phyloP scores from a whole-genome alignment of 768 basidiomycete species.

The Boletus patriciae region DNA sequence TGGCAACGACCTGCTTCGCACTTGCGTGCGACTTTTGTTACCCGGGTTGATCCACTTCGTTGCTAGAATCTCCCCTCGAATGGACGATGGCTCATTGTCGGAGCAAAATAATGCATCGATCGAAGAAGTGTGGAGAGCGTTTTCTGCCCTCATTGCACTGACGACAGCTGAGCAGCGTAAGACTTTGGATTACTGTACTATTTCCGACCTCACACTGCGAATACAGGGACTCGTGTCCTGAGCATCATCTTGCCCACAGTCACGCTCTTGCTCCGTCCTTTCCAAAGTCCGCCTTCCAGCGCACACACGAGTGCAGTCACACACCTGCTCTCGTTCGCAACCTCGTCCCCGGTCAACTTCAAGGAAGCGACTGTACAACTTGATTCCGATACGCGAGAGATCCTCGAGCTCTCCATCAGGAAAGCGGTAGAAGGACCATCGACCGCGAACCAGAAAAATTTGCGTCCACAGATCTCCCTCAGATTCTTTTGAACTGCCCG shows the following conservation, averaged over 20 bases:
- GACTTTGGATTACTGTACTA: slow-evolving; percentile 26
- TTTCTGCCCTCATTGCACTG: slow-evolving; percentile 60
- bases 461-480: slow-evolving; percentile 78
- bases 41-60: slow-evolving; percentile 83
- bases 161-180: slow-evolving; percentile 62
- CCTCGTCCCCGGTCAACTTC: slow-evolving; percentile 71
- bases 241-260: slow-evolving; percentile 76
- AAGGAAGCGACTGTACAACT: slow-evolving; percentile 79
- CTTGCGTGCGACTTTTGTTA: slow-evolving; percentile 69
- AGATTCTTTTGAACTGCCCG: slow-evolving; percentile 53
- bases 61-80: slow-evolving; percentile 60
- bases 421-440: slow-evolving; percentile 60
- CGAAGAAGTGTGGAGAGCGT: slow-evolving; percentile 81
- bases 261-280: slow-evolving; percentile 63
- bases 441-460: slow-evolving; percentile 34
- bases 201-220: slow-evolving; percentile 13
- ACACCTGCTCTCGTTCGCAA: slow-evolving; percentile 72
- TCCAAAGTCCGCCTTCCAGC: slow-evolving; percentile 41
- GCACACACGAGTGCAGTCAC: slow-evolving; percentile 59
- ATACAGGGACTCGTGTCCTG: slow-evolving; percentile 62
- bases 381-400: slow-evolving; percentile 53
- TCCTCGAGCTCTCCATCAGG: slow-evolving; percentile 76
- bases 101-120: slow-evolving; percentile 62
- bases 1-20: slow-evolving; percentile 64
- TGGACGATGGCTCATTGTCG: slow-evolving; percentile 55